Percentiles rank a stretch among this genome's conserved stretches.
These are phyloP conservation scores for Cucumis variabilis DNA, from an alignment of 331 rosid species.

Conservation along the genomic window DNA sequence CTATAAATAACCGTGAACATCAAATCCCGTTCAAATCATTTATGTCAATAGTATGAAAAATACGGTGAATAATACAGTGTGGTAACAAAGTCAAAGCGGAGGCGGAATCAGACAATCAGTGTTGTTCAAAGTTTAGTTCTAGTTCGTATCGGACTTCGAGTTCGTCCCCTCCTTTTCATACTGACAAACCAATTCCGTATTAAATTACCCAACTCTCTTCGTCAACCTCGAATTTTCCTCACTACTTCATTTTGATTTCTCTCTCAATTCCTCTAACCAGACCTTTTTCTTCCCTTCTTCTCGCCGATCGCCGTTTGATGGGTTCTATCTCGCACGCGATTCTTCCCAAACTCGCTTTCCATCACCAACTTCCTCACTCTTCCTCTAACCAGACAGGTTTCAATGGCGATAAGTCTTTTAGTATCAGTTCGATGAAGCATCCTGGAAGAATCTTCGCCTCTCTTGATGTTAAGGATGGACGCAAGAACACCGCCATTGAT, in stretches of 20 bases:
- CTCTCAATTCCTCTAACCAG: too few relatives aligned
- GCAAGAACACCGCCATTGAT: constrained; percentile 49
- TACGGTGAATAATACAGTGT: neutral
- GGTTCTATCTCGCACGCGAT: constrained; percentile 68
- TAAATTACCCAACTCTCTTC: constrained; percentile 2
- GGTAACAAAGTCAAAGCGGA: constrained; percentile 2
- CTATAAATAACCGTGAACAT: too few relatives aligned
- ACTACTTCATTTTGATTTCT: neutral
- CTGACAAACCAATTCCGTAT: neutral
- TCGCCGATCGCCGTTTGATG: constrained; percentile 52
- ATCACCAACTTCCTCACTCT: constrained; percentile 33
- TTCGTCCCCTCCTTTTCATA: neutral
- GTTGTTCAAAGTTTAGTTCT: neutral
- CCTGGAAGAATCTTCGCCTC: constrained; percentile 38
- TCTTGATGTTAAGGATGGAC: constrained; percentile 38
- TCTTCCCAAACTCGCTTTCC: constrained; percentile 43
- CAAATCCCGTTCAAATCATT: too few relatives aligned
- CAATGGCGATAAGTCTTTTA: constrained; percentile 29
- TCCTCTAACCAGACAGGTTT: constrained; percentile 13
- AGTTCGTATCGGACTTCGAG: neutral
- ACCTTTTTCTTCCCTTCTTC: neutral
- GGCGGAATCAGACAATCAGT: neutral
- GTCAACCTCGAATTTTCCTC: constrained; percentile 18
- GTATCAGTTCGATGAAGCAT: neutral
- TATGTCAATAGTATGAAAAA: neutral